Conservation (phyloP, 106 monocot species). For the Dendrobium nobile region DNA sequence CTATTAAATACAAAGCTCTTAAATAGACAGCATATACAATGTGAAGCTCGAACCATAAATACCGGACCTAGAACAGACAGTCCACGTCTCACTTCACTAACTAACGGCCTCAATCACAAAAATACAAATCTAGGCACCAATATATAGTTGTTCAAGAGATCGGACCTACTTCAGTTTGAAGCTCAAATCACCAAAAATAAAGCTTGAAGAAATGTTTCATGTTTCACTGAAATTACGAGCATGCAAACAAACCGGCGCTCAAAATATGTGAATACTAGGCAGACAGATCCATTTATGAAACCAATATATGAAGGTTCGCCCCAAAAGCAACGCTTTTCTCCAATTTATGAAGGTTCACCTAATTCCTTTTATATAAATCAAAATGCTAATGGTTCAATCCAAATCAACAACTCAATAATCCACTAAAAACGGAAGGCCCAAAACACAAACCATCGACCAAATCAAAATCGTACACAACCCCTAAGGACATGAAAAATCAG, state of each 20-base stretch:
- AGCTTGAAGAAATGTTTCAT: background rate
- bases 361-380: background rate
- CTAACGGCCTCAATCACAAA: background rate
- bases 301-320: background rate
- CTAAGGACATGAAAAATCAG: background rate
- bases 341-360: background rate
- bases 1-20: background rate
- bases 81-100: background rate
- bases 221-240: background rate
- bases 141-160: background rate
- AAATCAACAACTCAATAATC: background rate
- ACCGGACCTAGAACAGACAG: background rate
- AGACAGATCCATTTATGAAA: background rate
- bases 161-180: background rate
- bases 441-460: background rate
- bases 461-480: background rate
- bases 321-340: background rate
- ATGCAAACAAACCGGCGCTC: background rate
- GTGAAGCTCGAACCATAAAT: background rate
- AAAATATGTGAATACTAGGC: background rate
- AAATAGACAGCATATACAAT: background rate
- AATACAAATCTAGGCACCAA: background rate
- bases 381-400: background rate
- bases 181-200: background rate
- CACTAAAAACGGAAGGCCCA: background rate